Base-by-base conservation (phyloP, 78 protist species). In the Emiliania huxleyi region DNA sequence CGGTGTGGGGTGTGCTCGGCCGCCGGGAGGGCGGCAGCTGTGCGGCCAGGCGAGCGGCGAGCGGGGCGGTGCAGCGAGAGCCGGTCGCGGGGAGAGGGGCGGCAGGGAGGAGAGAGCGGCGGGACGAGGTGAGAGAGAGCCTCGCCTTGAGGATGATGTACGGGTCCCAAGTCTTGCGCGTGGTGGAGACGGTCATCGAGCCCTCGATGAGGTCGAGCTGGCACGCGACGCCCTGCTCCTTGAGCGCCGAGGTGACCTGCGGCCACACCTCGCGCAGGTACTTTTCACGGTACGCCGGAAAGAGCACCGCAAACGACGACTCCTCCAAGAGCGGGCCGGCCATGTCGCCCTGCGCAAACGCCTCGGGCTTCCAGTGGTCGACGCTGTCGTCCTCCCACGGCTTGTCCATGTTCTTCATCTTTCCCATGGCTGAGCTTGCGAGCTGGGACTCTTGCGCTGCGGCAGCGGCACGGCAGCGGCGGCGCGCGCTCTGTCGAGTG, bases 121-220 rank as follows among this genome's bases (percentile, higher is more conserved):
- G n/a, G n/a, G n/a, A n/a, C n/a, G n/a, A n/a, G n/a, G n/a, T n/a
- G n/a, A n/a, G n/a, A n/a, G n/a, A n/a, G n/a, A n/a, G n/a, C 35
- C n/a, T 79, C 23, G 96, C 98, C 92, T 98, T 97, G 90, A 99
- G 37, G 91, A 99, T 98, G 25, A 96, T 94, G 96, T 91, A 99
- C 19, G 99, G 99, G 90, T 99, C 99, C 95, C 93, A 98, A 15
- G 95, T 94, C 81, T 94, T 90, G 37, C 91, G 43, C 26, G 96
- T 95, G 45, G 96, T 95, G 19, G 35, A 42, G 25, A 95, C 96
- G 12, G 93, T 83, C 93, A 95, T 95, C 12, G 91, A 62, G 45
- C 96, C 96, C 73, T 95, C 91, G 40, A 95, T 49, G 29, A 95
- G 87, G 87, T 95, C 79, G 49, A 95, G 95, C 91, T 89, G 55